Base-by-base conservation (phyloP, 2,329 filamentous ascomycete genomes). In the Penicillium sp. region DNA sequence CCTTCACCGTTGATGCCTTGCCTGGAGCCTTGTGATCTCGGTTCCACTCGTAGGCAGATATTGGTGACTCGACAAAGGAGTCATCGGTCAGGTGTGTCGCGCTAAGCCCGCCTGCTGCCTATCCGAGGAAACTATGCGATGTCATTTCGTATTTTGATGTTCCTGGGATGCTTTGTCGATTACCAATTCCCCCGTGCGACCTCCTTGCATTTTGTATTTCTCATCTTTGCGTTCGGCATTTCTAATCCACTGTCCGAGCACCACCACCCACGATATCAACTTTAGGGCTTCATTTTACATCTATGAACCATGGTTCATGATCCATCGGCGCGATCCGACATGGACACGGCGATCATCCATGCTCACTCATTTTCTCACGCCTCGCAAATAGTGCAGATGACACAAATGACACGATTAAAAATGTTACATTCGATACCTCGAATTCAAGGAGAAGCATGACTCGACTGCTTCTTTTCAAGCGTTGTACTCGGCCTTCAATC, bases 31-130 rank as follows among this genome's bases (percentile, higher is more conserved):
- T 44, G 25, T 30, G 40, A 51, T 46, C 30, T 45, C 46, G 49
- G 48, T 20, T 30, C 48, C 50, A 41, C 14, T 27, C 44, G 40
- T 36, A 58, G 56, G 56, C 56, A 58, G 33, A 41, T 40, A 27
- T 38, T 41, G 48, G 52, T 54, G 53, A 58, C 51, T 41, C 47
- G 46, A 53, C 25, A 6, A 35, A 3, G 33, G 54, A 58, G 54
- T 58, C 56, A 58, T 51, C 22, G 43, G 44, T 57, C 51, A 57
- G 38, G 46, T 51, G 49, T 36, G n/a, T 33, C 31, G 41, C 54
- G 51, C 48, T 44, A 38, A 47, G 38, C 38, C 18, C 33, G 30
- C 25, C 54, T 58, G 51, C 31, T 58, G 56, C 56, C 54, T 58
- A n/a, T n/a, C n/a, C n/a, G 55, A 55, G 46, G 31, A 9, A 36